Conservation (phyloP, 139 green algal genomes). For the Chlamydomonas applanata region DNA sequence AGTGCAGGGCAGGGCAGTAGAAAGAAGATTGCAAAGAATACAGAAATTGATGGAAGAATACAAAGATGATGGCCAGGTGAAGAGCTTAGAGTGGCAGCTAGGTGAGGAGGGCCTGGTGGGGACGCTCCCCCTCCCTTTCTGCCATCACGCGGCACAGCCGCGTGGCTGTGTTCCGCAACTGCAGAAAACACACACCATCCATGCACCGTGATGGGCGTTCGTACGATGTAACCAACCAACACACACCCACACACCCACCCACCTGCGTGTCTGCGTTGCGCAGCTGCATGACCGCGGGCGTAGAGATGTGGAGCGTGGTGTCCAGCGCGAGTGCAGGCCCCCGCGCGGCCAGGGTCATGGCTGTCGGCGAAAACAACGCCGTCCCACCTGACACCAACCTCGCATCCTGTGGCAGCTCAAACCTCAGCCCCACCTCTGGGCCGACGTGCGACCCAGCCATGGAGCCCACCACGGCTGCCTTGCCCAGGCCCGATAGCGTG, state of each 20-base stretch:
- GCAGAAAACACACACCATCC: too few species aligned
- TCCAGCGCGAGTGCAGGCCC: slow-evolving; percentile 31
- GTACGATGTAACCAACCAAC: too few species aligned
- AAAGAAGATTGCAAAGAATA: too few species aligned
- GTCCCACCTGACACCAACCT: slow-evolving; percentile 5
- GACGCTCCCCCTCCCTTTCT: too few species aligned
- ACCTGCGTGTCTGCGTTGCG: slow-evolving; percentile 42
- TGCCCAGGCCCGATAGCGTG: slow-evolving; percentile 39
- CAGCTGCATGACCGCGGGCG: slow-evolving; percentile 23
- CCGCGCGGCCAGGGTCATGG: slow-evolving; percentile 14
- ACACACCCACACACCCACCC: neutral
- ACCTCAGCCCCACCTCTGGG: slow-evolving; percentile 52
- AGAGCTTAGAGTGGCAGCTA: too few species aligned
- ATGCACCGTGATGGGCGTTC: too few species aligned
- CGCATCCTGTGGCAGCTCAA: slow-evolving; percentile 25
- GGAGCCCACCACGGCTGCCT: slow-evolving; percentile 33
- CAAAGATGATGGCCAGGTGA: too few species aligned
- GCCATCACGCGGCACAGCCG: too few species aligned
- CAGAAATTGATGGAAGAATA: too few species aligned
- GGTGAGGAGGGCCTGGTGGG: too few species aligned
- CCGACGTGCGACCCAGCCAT: slow-evolving; percentile 67
- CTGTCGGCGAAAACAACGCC: neutral
- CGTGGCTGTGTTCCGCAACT: too few species aligned
- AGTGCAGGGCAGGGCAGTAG: too few species aligned
- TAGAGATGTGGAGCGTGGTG: slow-evolving; percentile 26